Percentiles rank a stretch among this genome's conserved stretches.
Conservation (phyloP, 2,329 filamentous ascomycete species). For the Fulvia fulva region DNA sequence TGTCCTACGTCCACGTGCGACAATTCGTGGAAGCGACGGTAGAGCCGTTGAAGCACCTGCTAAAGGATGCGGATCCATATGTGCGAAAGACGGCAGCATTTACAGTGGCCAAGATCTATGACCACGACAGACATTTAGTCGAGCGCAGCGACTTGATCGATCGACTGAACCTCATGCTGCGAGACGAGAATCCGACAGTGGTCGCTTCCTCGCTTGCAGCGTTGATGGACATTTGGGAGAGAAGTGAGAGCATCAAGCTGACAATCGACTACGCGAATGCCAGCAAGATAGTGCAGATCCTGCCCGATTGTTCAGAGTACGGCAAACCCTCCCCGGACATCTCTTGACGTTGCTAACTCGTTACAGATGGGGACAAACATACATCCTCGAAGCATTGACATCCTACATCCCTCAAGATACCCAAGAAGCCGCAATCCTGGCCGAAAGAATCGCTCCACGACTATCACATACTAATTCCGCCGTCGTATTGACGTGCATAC, state of each 20-base stretch:
- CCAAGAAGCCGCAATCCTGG: conserved; percentile 79
- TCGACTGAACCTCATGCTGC: conserved; percentile 78
- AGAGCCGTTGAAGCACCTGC: conserved; percentile 73
- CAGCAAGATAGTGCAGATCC: conserved; percentile 94
- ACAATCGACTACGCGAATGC: conserved; percentile 97
- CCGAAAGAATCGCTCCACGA: conserved; percentile 90
- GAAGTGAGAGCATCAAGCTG: conserved; percentile 94
- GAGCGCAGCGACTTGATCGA: conserved; percentile 91
- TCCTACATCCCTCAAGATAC: conserved; percentile 93
- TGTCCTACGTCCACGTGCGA: conserved; percentile 94
- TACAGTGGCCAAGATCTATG: conserved; percentile 95
- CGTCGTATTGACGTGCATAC: conserved; percentile 91
- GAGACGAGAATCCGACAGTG: conserved; percentile 95
- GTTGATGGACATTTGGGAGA: conserved; percentile 97
- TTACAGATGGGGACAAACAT: conserved; percentile 91
- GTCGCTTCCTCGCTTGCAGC: conserved; percentile 89
- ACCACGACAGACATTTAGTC: conserved; percentile 87
- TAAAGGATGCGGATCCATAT: conserved; percentile 87
- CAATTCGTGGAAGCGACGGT: conserved; percentile 93
- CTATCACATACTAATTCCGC: conserved; percentile 96
- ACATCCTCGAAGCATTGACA: conserved; percentile 96
- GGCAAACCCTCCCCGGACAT: conserved; percentile 33
- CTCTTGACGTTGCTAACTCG: conserved; percentile 12
- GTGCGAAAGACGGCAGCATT: conserved; percentile 96
- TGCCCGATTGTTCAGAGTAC: conserved; percentile 95